Evolutionary conservation across 768 basidiomycete genomes (phyloP), one percentile per base, ranked within the genome.

Genomic region (Punctularia strigosozonata): DNA sequence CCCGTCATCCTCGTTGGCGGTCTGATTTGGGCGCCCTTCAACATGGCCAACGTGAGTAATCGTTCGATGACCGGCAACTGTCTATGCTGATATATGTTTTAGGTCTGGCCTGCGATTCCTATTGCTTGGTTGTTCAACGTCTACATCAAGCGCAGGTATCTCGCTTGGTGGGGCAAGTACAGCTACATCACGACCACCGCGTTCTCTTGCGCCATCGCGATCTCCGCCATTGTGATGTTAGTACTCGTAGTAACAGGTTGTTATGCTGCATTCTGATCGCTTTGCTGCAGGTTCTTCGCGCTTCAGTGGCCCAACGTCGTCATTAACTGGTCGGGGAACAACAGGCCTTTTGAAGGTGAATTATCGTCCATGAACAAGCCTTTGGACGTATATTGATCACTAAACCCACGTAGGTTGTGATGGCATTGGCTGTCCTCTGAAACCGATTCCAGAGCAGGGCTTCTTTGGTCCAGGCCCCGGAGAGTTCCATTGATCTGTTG

Each of bases 161-260:
- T 55, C 25, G 46, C 47, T 7, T 57, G 55, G 55, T 55, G 50
- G 57, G 48, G 43, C 25, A 54, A 52, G 39, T 55, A 53, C 46
- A 57, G 56, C 43, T 56, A 60, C 43, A 49, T 59, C 33, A 50
- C 57, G 25, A 52, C 58, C n/a, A 52, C 54, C 20, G 59, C 58
- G 7, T 57, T 55, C 46, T 47, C 43, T 24, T 41, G 52, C 14
- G 60, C 54, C 33, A 60, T 63, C 35, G 61, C 60, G 33, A 43
- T 64, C 38, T 51, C 48, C 3, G 61, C 52, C 14, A 46, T 65
- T 35, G 45, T 63, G 31, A 58, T 60, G 36, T 64, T 65, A 10
- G 10, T 34, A 8, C 8, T 28, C 26, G 15, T 28, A 28, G 8
- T 28, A 8, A 28, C 26, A 28, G 26, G n/a, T n/a, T n/a, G n/a